These are phyloP conservation scores for Eucalyptus paniculata DNA, from an alignment of 345 rosid species.

Conservation along the genomic window DNA sequence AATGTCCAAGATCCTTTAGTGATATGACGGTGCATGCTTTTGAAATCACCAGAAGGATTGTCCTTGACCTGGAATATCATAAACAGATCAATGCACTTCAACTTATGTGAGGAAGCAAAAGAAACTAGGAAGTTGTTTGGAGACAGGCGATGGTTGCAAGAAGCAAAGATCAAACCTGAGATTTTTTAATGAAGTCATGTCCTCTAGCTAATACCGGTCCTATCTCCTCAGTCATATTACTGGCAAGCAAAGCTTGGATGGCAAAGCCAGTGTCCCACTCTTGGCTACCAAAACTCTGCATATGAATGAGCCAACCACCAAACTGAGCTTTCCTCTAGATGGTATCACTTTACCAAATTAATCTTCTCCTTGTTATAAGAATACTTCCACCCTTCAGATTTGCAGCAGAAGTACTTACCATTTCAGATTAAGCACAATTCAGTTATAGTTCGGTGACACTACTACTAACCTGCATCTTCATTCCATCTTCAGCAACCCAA, in stretches of 20 bases:
- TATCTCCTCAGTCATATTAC: slow-evolving; percentile 17
- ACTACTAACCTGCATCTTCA: slow-evolving; percentile 36
- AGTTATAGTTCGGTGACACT: not conserved
- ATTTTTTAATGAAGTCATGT: slow-evolving; percentile 21
- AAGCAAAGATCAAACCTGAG: slow-evolving; percentile 21
- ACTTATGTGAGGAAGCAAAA: not conserved
- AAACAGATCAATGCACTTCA: not conserved
- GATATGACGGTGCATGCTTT: slow-evolving; percentile 17
- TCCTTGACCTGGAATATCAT: slow-evolving; percentile 5
- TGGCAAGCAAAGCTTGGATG: slow-evolving; percentile 30
- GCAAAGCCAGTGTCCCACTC: slow-evolving; percentile 40
- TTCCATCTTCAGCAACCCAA: slow-evolving; percentile 67
- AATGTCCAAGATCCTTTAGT: slow-evolving; percentile 46
- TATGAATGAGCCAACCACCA: not conserved
- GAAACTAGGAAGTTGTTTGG: not conserved
- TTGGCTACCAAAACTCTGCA: slow-evolving; percentile 53
- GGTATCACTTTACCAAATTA: not conserved
- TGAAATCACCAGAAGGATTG: slow-evolving; percentile 29
- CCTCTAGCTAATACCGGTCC: slow-evolving; percentile 14
- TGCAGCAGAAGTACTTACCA: not conserved
- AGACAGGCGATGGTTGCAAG: not conserved
- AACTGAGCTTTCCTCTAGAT: not conserved
- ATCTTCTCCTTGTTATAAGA: not conserved
- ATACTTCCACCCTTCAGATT: not conserved
- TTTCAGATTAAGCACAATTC: not conserved